Evolutionary conservation across 768 basidiomycete species (phyloP).

Genomic region (Mrakia gelida): DNA sequence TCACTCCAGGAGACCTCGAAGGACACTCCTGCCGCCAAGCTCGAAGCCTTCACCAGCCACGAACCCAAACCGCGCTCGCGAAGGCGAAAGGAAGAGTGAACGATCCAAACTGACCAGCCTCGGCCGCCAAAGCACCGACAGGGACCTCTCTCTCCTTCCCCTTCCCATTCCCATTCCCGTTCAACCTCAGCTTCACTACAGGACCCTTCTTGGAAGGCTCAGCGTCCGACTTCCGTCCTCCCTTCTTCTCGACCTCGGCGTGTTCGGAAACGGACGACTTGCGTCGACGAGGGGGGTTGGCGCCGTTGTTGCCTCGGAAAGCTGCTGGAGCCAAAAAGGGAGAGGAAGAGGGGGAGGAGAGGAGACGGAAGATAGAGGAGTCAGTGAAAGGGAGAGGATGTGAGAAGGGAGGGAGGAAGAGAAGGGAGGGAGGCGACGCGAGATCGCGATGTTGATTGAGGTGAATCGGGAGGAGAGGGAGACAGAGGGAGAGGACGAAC

Average conservation of each 20-base stretch:
- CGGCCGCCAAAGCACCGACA: conserved; percentile 33
- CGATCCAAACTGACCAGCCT: conserved; percentile 28
- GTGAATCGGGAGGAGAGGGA: too few relatives aligned
- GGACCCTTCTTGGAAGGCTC: conserved; percentile 2
- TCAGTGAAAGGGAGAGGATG: background rate
- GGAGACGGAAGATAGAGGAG: background rate
- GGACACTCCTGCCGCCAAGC: too few relatives aligned
- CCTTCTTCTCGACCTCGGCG: background rate
- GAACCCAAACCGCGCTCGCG: too few relatives aligned
- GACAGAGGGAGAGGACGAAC: conserved; percentile 46
- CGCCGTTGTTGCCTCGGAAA: background rate
- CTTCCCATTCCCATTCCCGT: conserved; percentile 60
- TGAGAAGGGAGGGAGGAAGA: conserved; percentile 44
- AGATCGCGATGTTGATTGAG: background rate
- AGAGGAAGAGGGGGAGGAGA: background rate
- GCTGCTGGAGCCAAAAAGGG: background rate
- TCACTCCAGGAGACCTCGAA: too few relatives aligned
- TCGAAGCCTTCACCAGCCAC: too few relatives aligned
- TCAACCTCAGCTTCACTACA: conserved; percentile 41
- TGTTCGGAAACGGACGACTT: conserved; percentile 2
- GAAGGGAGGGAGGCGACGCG: background rate
- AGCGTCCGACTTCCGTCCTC: background rate
- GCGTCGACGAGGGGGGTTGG: background rate
- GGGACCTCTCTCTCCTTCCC: conserved; percentile 52
- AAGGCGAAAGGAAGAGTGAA: background rate